Conservation (phyloP, 2,329 filamentous ascomycete genomes). For the Aspergillus persii region DNA sequence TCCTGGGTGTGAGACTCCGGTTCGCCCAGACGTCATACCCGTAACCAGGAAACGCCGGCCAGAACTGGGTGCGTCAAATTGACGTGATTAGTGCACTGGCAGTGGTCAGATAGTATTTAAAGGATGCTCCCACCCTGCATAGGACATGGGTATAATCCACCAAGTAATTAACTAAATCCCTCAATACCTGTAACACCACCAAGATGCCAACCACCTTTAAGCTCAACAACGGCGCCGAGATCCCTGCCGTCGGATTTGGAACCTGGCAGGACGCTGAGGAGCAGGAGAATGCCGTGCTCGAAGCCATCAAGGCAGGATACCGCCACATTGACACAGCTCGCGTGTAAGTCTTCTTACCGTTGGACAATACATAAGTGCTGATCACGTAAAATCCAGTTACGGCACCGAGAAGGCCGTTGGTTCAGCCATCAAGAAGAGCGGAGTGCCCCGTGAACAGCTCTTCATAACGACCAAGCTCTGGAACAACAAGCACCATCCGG, state of each 20-base stretch:
- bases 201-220: constrained; percentile 39
- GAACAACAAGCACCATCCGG: constrained; percentile 62
- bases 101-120: not conserved
- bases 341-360: constrained; percentile 31
- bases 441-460: constrained; percentile 62
- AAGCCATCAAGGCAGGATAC: constrained; percentile 53
- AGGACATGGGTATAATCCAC: not conserved
- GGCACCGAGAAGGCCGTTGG: constrained; percentile 66
- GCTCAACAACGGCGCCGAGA: constrained; percentile 48
- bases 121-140: not conserved
- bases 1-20: not conserved
- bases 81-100: constrained; percentile 14
- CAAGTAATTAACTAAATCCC: not conserved
- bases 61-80: constrained; percentile 16
- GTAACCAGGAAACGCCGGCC: not conserved
- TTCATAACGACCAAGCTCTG: constrained; percentile 68
- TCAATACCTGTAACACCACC: not conserved
- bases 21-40: constrained; percentile 12
- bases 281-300: constrained; percentile 49
- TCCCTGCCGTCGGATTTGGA: constrained; percentile 52
- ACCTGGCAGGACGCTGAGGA: constrained; percentile 55
- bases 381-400: constrained; percentile 43
- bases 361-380: not conserved
- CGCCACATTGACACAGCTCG: constrained; percentile 55
- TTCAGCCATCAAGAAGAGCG: constrained; percentile 60